phyloP scores from a whole-genome alignment of 2,329 filamentous ascomycete species.

The Capronia epimyces region DNA sequence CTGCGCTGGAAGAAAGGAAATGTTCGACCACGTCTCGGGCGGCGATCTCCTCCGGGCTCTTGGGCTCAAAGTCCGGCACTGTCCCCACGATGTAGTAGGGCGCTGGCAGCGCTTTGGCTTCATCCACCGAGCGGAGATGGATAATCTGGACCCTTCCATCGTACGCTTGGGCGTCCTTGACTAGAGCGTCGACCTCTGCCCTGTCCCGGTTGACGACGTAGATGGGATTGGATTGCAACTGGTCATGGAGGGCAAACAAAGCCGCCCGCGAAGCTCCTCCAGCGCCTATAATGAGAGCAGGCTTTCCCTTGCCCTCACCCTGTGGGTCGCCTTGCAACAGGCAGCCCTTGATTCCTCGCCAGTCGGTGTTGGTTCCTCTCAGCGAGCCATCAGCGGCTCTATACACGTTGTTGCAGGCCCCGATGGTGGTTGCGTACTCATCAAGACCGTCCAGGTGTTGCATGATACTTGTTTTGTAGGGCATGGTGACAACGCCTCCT shows the following conservation, averaged over 20 bases:
- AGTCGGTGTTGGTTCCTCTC: slow-evolving; percentile 43
- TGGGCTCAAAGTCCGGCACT: slow-evolving; percentile 38
- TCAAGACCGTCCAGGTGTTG: slow-evolving; percentile 38
- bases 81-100: slow-evolving; percentile 39
- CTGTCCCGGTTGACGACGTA: slow-evolving; percentile 38
- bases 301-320: slow-evolving; percentile 22
- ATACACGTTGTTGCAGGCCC: slow-evolving; percentile 31
- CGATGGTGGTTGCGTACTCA: slow-evolving; percentile 34
- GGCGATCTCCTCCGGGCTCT: slow-evolving; percentile 30
- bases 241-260: slow-evolving; percentile 34
- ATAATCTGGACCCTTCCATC: slow-evolving; percentile 24
- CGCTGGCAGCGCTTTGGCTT: slow-evolving; percentile 26
- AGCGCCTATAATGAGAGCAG: slow-evolving; percentile 39
- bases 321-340: slow-evolving; percentile 25
- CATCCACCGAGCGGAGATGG: slow-evolving; percentile 31
- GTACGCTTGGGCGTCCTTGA: slow-evolving; percentile 27
- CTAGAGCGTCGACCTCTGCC: slow-evolving; percentile 30
- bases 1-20: slow-evolving; percentile 28
- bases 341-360: slow-evolving; percentile 40
- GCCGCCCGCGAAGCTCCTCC: slow-evolving; percentile 42
- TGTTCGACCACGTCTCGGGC: slow-evolving; percentile 29
- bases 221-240: slow-evolving; percentile 32
- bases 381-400: slow-evolving; percentile 29
- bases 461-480: slow-evolving; percentile 36
- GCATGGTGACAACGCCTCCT: slow-evolving; percentile 41